Evolutionary conservation across 2,329 filamentous ascomycete species (phyloP).

Genomic region (Trichoderma asperellum): DNA sequence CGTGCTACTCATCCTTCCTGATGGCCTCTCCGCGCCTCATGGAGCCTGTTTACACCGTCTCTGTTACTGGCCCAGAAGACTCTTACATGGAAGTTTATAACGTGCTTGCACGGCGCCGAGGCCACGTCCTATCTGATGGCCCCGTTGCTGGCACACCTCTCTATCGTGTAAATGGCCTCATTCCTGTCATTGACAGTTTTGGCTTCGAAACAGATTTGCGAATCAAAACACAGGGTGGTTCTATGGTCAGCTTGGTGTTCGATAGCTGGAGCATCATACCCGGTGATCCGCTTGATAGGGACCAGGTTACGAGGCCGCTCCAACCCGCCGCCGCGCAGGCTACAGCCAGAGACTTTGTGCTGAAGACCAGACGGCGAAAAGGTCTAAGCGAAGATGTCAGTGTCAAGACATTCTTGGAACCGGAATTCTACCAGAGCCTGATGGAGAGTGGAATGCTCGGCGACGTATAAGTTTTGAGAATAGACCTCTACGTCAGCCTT

Average conservation of each 20-base stretch:
- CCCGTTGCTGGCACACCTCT: slow-evolving; percentile 93
- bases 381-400: slow-evolving; percentile 94
- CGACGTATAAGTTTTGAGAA: slow-evolving; percentile 39
- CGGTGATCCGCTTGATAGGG: slow-evolving; percentile 89
- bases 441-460: slow-evolving; percentile 89
- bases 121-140: slow-evolving; percentile 92
- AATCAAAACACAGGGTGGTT: slow-evolving; percentile 93
- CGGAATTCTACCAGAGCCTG: slow-evolving; percentile 85
- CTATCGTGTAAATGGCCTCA: slow-evolving; percentile 85
- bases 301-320: slow-evolving; percentile 78
- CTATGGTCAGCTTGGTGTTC: slow-evolving; percentile 88
- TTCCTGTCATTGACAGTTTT: slow-evolving; percentile 96
- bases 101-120: slow-evolving; percentile 82
- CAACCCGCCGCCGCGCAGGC: slow-evolving; percentile 88
- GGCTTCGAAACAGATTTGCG: slow-evolving; percentile 97
- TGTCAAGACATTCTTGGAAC: slow-evolving; percentile 94
- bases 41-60: slow-evolving; percentile 93
- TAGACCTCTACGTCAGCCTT: too few species aligned
- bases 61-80: slow-evolving; percentile 90
- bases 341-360: slow-evolving; percentile 91
- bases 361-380: slow-evolving; percentile 93
- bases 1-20: slow-evolving; percentile 93
- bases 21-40: slow-evolving; percentile 96
- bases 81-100: slow-evolving; percentile 90
- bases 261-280: slow-evolving; percentile 96